Percentiles rank a stretch among this genome's conserved stretches.
These are phyloP conservation scores for Rosa chinensis DNA, from an alignment of 306 rosid species.

Conservation along the genomic window DNA sequence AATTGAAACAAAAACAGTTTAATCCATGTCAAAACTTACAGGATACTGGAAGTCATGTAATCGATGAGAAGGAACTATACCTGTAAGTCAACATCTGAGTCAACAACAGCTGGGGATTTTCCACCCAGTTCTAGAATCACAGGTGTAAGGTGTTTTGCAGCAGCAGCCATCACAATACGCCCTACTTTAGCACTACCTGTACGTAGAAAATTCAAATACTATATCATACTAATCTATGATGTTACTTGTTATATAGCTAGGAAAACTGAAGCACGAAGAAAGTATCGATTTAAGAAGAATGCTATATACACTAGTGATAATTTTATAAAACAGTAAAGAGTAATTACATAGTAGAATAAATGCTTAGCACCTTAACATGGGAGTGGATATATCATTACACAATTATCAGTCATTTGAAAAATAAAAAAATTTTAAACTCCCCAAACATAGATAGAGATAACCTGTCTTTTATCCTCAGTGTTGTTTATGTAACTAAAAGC, in stretches of 20 bases:
- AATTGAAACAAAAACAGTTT: conserved; percentile 12
- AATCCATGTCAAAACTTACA: not conserved
- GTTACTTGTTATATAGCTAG: not conserved
- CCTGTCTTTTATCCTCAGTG: not conserved
- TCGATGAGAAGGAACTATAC: conserved; percentile 26
- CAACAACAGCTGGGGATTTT: conserved; percentile 85
- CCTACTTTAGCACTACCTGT: conserved; percentile 86
- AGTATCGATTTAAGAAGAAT: not conserved
- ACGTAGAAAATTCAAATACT: conserved; percentile 5
- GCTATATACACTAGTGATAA: not conserved
- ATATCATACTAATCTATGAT: not conserved
- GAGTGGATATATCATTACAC: not conserved
- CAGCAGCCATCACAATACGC: conserved; percentile 92
- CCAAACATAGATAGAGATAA: not conserved
- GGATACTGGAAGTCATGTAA: not conserved
- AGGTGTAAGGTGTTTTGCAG: conserved; percentile 88
- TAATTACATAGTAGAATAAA: not conserved
- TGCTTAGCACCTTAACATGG: not conserved
- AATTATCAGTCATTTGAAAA: not conserved
- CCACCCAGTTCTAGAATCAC: conserved; percentile 85
- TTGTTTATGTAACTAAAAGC: not conserved
- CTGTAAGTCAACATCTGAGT: conserved; percentile 66
- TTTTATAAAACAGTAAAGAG: not conserved
- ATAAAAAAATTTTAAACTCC: not conserved
- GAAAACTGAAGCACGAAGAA: not conserved